Base-by-base conservation (phyloP, 2,329 filamentous ascomycete genomes). In the Thielaviopsis ethacetica region DNA sequence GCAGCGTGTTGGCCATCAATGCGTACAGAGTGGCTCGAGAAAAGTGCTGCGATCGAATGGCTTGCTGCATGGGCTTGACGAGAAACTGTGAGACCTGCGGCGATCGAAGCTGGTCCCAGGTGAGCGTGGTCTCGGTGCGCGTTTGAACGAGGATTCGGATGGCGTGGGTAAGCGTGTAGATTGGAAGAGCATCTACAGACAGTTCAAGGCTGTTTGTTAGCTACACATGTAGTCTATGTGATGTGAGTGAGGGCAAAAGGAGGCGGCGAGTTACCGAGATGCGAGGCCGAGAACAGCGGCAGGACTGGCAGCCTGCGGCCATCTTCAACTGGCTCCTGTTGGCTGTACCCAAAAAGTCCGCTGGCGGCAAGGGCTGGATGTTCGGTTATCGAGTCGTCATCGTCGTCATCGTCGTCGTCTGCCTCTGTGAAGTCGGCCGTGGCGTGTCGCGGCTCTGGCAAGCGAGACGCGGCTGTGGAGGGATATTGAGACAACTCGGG, bases 11-110 rank as follows among this genome's bases (percentile, higher is more conserved):
- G 54, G 91, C 89, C 78, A 96, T 85, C 64, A 97, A 74, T 2
- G 90, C 89, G 72, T 95, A 96, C 44, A 96, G 71, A 0, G 90
- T 93, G 10, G 88, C 91, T 54, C 87, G 80, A 30, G 86, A 91
- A 70, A 95, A 91, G 71, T 95, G 88, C 56, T 86, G 82, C 17
- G 81, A 77, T 62, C 85, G 83, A 63, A 96, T 91, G 69, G 91
- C 86, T 68, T 93, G 86, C 70, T 93, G 89, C 75, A 96, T 93
- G 2, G 91, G 91, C 74, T 96, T 96, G 68, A 96, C 81, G 41
- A 97, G 79, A 69, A 97, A 97, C 68, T 95, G 91, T 17, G 90
- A 95, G 59, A 97, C 85, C 69, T 97, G 91, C 2, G 91, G 91
- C n/a, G 90, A 95, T 63, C 91, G 83, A 63, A 97, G 76, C 70